phyloP scores from a whole-genome alignment of 495 filamentous ascomycete species.

The Rusavskia elegans region DNA sequence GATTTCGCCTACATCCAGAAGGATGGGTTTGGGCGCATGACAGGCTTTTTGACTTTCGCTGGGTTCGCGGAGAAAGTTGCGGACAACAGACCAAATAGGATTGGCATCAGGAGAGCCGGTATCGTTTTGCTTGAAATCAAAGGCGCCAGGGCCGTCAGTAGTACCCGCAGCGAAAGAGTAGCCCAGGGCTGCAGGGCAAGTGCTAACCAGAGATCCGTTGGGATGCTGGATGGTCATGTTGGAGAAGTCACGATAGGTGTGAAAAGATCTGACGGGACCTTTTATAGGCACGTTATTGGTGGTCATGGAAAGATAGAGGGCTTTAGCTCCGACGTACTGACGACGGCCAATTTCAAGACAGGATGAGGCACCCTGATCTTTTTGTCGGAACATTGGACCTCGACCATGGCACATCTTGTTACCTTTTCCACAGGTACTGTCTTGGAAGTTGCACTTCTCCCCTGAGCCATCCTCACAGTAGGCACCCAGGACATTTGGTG shows the following conservation, averaged over 20 bases:
- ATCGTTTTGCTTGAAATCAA: conserved; percentile 86
- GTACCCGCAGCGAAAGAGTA: conserved; percentile 93
- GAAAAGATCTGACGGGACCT: conserved; percentile 57
- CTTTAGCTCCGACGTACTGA: conserved; percentile 47
- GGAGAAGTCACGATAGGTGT: conserved; percentile 61
- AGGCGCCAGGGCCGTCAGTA: conserved; percentile 80
- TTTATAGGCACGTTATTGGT: conserved; percentile 26
- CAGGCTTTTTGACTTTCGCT: conserved; percentile 57
- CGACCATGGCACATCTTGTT: conserved; percentile 70
- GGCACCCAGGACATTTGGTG: conserved; percentile 76
- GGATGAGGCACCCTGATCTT: conserved; percentile 55
- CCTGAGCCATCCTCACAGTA: conserved; percentile 63
- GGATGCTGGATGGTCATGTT: conserved; percentile 56
- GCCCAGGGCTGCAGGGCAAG: conserved; percentile 84
- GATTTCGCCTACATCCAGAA: conserved; percentile 79
- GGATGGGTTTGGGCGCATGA: conserved; percentile 72
- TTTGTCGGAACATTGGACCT: conserved; percentile 60
- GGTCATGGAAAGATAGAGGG: conserved; percentile 40
- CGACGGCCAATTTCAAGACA: conserved; percentile 59
- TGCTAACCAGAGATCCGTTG: conserved; percentile 54
- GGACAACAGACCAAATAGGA: conserved; percentile 69
- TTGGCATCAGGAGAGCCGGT: conserved; percentile 58
- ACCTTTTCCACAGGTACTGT: conserved; percentile 65
- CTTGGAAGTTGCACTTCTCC: conserved; percentile 49
- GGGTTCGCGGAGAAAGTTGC: conserved; percentile 55